Percentiles rank a stretch among this genome's conserved stretches.
Conservation (phyloP, 2,329 filamentous ascomycete genomes). For the Pseudocercospora fuligena region DNA sequence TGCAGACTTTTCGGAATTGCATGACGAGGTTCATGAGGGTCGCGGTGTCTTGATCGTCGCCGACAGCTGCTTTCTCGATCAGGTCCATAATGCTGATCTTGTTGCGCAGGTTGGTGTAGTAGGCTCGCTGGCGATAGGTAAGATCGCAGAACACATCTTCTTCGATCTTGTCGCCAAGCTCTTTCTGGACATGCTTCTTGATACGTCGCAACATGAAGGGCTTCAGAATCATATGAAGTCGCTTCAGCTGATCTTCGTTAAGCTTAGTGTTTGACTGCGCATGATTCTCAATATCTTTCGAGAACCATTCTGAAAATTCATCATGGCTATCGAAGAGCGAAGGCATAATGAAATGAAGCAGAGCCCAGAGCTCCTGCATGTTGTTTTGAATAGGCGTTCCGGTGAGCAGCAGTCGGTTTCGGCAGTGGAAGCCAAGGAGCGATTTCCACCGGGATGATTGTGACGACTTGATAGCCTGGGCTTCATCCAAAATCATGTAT, state of each 20-base stretch:
- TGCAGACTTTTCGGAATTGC: conserved; percentile 99
- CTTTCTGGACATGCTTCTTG: conserved; percentile 99
- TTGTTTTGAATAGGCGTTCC: conserved; percentile 99
- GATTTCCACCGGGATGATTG: conserved; percentile 97
- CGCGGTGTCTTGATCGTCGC: conserved; percentile 91
- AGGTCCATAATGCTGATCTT: conserved; percentile 99
- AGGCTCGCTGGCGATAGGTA: conserved; percentile 91
- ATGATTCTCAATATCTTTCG: conserved; percentile 95
- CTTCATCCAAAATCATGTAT: conserved; percentile 99
- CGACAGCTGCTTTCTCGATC: conserved; percentile 93
- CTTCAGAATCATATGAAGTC: conserved; percentile 98
- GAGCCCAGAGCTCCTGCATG: conserved; percentile 98
- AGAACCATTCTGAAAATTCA: conserved; percentile 93
- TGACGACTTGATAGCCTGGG: conserved; percentile 98
- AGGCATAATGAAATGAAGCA: conserved; percentile 99
- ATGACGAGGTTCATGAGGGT: conserved; percentile 99
- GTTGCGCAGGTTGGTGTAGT: conserved; percentile 90
- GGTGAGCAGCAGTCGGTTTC: conserved; percentile 89
- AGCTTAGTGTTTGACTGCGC: conserved; percentile 99
- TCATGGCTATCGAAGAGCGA: conserved; percentile 94
- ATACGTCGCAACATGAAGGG: conserved; percentile 99
- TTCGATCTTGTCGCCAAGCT: conserved; percentile 98
- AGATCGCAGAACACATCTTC: conserved; percentile 94
- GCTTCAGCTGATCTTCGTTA: conserved; percentile 95
- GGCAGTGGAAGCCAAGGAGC: conserved; percentile 88